A percentile compares a stretch with the other conserved stretches of the same genome.
Conservation (phyloP, 2,329 filamentous ascomycete genomes). For the Tolypocladium inflatum region DNA sequence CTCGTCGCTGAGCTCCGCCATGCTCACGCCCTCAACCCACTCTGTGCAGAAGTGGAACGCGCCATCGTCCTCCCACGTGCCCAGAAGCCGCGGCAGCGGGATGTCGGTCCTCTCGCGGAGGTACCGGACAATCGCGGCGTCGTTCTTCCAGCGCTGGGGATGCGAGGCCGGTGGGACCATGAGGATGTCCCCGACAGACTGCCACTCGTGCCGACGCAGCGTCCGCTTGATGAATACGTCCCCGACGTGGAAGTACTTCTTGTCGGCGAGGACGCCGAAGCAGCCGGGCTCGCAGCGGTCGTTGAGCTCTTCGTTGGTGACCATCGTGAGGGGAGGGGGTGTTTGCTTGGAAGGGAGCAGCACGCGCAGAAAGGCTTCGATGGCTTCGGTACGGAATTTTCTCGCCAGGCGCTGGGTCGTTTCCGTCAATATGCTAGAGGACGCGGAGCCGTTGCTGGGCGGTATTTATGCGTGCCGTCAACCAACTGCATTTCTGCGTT, state of each 20-base stretch:
- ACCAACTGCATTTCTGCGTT: too few species aligned
- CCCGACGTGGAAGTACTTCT: constrained; percentile 3
- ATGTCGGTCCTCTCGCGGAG: constrained; percentile 5
- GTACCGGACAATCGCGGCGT: constrained; percentile 2
- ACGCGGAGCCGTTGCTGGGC: too few species aligned
- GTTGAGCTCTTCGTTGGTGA: constrained; percentile 4
- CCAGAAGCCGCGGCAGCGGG: constrained; percentile 1
- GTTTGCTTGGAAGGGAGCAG: too few species aligned
- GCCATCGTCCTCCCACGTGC: constrained; percentile 5
- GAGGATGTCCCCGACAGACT: neutral
- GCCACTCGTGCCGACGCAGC: constrained; percentile 3
- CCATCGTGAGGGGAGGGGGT: neutral
- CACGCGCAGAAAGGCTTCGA: too few species aligned
- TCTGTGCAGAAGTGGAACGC: constrained; percentile 3
- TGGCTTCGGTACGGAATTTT: too few species aligned
- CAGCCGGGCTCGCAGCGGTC: constrained; percentile 3
- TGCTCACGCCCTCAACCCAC: constrained; percentile 1
- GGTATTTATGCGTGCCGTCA: too few species aligned
- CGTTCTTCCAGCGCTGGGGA: constrained; percentile 5
- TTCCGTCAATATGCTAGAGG: too few species aligned
- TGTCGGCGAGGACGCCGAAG: constrained; percentile 1
- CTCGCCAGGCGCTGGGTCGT: too few species aligned
- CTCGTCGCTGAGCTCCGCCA: neutral
- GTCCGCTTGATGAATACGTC: constrained; percentile 5
- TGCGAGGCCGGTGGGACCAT: neutral